Conservation (phyloP, 768 basidiomycete species). For the Lactarius vividus region DNA sequence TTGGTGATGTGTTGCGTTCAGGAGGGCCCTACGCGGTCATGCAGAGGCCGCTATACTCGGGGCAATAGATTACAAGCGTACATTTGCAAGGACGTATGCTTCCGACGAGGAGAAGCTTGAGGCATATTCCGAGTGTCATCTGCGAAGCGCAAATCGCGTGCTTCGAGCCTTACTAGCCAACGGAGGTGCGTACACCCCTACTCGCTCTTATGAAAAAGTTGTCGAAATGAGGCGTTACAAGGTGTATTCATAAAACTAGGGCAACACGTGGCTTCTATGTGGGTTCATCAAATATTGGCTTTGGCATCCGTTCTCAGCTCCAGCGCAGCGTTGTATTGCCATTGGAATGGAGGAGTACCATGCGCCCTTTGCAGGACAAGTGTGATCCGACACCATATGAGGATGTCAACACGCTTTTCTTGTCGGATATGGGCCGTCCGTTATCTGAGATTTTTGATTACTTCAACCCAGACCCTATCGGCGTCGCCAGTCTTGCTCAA, state of each 20-base stretch:
- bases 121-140: constrained; percentile 78
- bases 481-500: constrained; percentile 94
- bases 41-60: constrained; percentile 60
- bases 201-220: neutral
- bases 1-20: neutral
- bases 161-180: constrained; percentile 84
- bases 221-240: constrained; percentile 30
- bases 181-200: constrained; percentile 56
- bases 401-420: constrained; percentile 71
- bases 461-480: constrained; percentile 86
- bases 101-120: constrained; percentile 49
- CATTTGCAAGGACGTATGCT: constrained; percentile 51
- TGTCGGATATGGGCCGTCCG: constrained; percentile 70
- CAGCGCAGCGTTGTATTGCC: constrained; percentile 51
- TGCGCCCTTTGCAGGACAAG: constrained; percentile 79
- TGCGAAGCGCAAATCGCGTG: constrained; percentile 74
- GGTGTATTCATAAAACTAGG: constrained; percentile 89
- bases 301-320: constrained; percentile 31
- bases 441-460: constrained; percentile 78
- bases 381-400: constrained; percentile 87
- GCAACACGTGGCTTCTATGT: constrained; percentile 79
- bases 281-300: constrained; percentile 29
- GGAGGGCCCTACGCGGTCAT: constrained; percentile 26
- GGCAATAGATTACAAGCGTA: constrained; percentile 70
- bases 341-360: constrained; percentile 57